Conservation (phyloP, 164 flowering plant species). For the Magnolia officinalis region DNA sequence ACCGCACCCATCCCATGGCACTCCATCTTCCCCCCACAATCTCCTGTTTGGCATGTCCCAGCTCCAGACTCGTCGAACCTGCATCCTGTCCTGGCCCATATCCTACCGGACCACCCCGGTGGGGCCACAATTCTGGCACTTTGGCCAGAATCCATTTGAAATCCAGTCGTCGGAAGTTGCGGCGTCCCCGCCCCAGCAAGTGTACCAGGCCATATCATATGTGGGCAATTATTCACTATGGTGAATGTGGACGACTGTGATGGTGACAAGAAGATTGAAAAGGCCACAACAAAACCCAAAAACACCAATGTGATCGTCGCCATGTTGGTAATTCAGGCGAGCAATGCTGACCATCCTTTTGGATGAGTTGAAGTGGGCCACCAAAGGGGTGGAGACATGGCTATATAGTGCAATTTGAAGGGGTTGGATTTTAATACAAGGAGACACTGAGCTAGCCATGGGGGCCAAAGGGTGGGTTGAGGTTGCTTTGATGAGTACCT, state of each 20-base stretch:
- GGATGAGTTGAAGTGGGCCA: not conserved
- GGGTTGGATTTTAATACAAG: not conserved
- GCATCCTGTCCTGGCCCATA: constrained; percentile 87
- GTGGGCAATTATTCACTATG: constrained; percentile 61
- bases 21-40: constrained; percentile 66
- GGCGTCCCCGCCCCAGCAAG: constrained; percentile 64
- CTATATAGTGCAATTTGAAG: not conserved
- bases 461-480: not conserved
- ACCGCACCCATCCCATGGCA: constrained; percentile 63
- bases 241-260: constrained; percentile 32
- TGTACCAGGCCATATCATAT: constrained; percentile 84
- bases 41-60: constrained; percentile 69
- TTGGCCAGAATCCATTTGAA: constrained; percentile 47
- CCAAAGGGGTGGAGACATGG: not conserved
- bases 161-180: constrained; percentile 56
- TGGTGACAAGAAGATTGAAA: not conserved
- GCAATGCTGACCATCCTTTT: not conserved
- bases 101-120: constrained; percentile 81
- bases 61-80: constrained; percentile 44
- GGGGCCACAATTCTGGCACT: constrained; percentile 26
- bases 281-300: not conserved
- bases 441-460: not conserved
- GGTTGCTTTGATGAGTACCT: not conserved
- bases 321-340: not conserved
- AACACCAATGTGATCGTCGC: not conserved